These are phyloP conservation scores for Talaromyces sp. DNA, from an alignment of 2,329 filamentous ascomycete species.

Conservation along the genomic window DNA sequence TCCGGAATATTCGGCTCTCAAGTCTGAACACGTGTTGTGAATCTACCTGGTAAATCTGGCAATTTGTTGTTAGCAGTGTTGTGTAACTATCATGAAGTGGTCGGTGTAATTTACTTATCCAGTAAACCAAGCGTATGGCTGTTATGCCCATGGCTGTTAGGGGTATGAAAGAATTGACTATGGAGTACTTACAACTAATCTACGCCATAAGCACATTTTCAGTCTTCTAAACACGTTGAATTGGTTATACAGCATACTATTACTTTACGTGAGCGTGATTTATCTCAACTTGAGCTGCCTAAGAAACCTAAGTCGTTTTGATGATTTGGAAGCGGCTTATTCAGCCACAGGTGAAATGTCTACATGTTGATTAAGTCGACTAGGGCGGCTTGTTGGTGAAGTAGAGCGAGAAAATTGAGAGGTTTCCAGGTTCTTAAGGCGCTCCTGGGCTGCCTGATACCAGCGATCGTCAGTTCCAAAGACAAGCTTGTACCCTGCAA, in stretches of 20 bases:
- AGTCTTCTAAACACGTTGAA: neutral
- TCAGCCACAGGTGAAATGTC: slow-evolving; percentile 1
- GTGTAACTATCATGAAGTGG: too few relatives aligned
- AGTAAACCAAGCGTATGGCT: neutral
- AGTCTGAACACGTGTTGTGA: neutral
- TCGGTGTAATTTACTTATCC: neutral
- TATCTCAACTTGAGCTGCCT: neutral
- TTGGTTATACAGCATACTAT: neutral
- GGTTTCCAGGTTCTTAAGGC: slow-evolving; percentile 2
- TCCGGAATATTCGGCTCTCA: neutral
- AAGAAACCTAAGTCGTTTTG: slow-evolving; percentile 1
- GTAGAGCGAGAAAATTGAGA: slow-evolving; percentile 1
- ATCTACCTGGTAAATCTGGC: too few relatives aligned
- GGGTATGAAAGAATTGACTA: neutral
- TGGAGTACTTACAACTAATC: neutral
- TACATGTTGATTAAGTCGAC: neutral
- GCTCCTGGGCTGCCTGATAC: slow-evolving; percentile 1
- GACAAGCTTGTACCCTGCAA: slow-evolving; percentile 6
- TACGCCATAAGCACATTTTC: neutral
- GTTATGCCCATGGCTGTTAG: neutral
- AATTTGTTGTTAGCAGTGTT: neutral
- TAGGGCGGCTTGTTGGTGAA: neutral
- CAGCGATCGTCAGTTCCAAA: slow-evolving; percentile 1
- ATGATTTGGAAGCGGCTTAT: neutral
- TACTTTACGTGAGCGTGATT: neutral